Conservation (phyloP, 495 filamentous ascomycete species). For the Aspergillus campestris region DNA sequence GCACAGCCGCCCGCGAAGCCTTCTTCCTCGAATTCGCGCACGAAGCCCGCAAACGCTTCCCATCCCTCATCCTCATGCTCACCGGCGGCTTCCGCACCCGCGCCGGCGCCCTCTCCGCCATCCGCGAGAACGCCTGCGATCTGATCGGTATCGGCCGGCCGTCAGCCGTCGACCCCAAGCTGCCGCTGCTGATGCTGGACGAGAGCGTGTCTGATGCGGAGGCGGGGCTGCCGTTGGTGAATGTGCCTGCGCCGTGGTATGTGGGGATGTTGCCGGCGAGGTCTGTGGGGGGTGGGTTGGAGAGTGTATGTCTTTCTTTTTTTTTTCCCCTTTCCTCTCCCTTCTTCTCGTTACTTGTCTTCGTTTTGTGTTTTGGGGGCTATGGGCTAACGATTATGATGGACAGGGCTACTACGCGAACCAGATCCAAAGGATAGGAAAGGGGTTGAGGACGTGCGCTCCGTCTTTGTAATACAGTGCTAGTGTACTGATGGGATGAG, state of each 20-base stretch:
- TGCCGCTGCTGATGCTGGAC: conserved; percentile 47
- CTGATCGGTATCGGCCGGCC: conserved; percentile 50
- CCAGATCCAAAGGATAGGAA: conserved; percentile 33
- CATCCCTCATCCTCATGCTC: conserved; percentile 39
- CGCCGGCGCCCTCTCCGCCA: conserved; percentile 43
- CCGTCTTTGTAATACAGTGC: conserved; percentile 9
- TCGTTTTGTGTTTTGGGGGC: background rate
- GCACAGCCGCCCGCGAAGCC: conserved; percentile 46
- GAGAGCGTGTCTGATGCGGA: conserved; percentile 40
- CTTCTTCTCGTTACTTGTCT: conserved; percentile 3
- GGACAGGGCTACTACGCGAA: conserved; percentile 29
- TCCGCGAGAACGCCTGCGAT: conserved; percentile 46
- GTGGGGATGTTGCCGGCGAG: conserved; percentile 25
- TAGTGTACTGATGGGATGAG: too few relatives aligned
- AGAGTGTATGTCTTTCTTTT: conserved; percentile 26
- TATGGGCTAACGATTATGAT: background rate
- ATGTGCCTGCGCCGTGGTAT: conserved; percentile 25
- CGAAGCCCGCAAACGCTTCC: conserved; percentile 35
- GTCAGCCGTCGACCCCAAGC: conserved; percentile 37
- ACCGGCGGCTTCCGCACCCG: conserved; percentile 50
- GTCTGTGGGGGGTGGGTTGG: conserved; percentile 35
- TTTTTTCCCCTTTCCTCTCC: background rate
- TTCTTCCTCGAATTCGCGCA: conserved; percentile 54
- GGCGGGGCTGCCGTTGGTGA: conserved; percentile 32
- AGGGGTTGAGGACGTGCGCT: conserved; percentile 23